These are phyloP conservation scores for Diutina catenulata DNA, from an alignment of 1,139 yeast genomes.

Conservation along the genomic window DNA sequence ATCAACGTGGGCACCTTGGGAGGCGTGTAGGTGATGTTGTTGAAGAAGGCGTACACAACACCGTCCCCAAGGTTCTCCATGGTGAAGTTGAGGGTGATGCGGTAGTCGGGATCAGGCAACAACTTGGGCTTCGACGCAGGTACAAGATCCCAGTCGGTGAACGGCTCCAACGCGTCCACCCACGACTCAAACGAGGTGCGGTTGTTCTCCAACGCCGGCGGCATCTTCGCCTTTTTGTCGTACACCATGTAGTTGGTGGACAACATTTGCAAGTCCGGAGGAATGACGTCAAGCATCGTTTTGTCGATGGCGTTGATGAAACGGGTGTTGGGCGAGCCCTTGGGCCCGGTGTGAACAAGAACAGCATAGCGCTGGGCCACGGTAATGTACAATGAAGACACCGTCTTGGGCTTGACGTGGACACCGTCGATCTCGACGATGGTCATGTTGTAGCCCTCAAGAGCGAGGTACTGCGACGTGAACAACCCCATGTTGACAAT, in stretches of 20 bases:
- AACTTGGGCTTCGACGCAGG: slow-evolving; percentile 33
- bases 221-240: slow-evolving; percentile 12
- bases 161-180: slow-evolving; percentile 12
- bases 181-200: slow-evolving; percentile 13
- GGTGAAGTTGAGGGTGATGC: slow-evolving; percentile 43
- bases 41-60: slow-evolving; percentile 65
- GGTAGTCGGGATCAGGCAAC: slow-evolving; percentile 48
- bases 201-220: slow-evolving; percentile 9
- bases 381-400: slow-evolving; percentile 49
- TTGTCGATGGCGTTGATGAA: slow-evolving; percentile 52
- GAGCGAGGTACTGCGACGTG: slow-evolving; percentile 71
- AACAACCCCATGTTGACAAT: slow-evolving; percentile 78
- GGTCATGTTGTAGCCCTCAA: slow-evolving; percentile 75
- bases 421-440: slow-evolving; percentile 78
- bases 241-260: slow-evolving; percentile 46
- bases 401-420: slow-evolving; percentile 42
- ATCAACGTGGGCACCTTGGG: slow-evolving; percentile 61
- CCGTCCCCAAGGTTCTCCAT: slow-evolving; percentile 69
- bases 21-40: slow-evolving; percentile 46
- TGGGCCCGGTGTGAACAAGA: slow-evolving; percentile 39
- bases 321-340: slow-evolving; percentile 19
- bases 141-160: slow-evolving; percentile 45
- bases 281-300: slow-evolving; percentile 55
- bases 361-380: slow-evolving; percentile 67
- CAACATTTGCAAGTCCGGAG: slow-evolving; percentile 39